A percentile compares a stretch with the other conserved stretches of the same genome.
Evolutionary conservation across 805 yeast genomes (phyloP).

Genomic region (Geotrichum ghanense): DNA sequence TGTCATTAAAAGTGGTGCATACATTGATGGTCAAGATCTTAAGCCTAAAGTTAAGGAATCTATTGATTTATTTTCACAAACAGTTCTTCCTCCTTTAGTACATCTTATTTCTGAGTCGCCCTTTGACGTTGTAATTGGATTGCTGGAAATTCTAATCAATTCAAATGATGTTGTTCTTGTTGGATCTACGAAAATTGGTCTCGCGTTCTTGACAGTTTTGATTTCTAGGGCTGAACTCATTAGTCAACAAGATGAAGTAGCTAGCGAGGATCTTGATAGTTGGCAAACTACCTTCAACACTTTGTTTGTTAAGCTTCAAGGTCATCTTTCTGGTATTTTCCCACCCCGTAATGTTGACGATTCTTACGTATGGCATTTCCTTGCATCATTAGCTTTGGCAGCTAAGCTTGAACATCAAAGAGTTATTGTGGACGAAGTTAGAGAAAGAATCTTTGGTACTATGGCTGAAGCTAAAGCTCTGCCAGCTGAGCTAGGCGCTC

Average conservation of each 20-base stretch:
- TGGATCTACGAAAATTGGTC: constrained; percentile 60
- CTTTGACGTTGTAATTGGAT: constrained; percentile 66
- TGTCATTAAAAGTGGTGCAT: constrained; percentile 69
- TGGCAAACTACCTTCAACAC: constrained; percentile 80
- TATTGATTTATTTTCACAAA: constrained; percentile 67
- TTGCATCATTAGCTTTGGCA: constrained; percentile 86
- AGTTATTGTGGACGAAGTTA: constrained; percentile 83
- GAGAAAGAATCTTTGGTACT: constrained; percentile 86
- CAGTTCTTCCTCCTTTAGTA: constrained; percentile 75
- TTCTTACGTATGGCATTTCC: constrained; percentile 90
- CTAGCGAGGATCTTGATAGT: constrained; percentile 36
- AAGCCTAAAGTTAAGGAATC: constrained; percentile 38
- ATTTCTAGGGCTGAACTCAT: constrained; percentile 87
- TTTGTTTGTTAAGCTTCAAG: constrained; percentile 68
- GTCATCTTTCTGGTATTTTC: constrained; percentile 66
- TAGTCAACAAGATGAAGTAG: constrained; percentile 61
- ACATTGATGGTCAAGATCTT: constrained; percentile 30
- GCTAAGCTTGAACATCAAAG: constrained; percentile 84
- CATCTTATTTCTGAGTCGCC: constrained; percentile 72
- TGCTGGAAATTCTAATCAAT: constrained; percentile 57
- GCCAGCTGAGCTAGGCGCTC: constrained; percentile 39
- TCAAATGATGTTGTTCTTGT: constrained; percentile 52
- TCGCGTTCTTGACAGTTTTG: constrained; percentile 78
- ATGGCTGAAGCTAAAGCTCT: constrained; percentile 60
- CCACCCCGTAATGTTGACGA: constrained; percentile 61